phyloP scores from a whole-genome alignment of 2,329 filamentous ascomycete species.

The Aspergillus neoniger region DNA sequence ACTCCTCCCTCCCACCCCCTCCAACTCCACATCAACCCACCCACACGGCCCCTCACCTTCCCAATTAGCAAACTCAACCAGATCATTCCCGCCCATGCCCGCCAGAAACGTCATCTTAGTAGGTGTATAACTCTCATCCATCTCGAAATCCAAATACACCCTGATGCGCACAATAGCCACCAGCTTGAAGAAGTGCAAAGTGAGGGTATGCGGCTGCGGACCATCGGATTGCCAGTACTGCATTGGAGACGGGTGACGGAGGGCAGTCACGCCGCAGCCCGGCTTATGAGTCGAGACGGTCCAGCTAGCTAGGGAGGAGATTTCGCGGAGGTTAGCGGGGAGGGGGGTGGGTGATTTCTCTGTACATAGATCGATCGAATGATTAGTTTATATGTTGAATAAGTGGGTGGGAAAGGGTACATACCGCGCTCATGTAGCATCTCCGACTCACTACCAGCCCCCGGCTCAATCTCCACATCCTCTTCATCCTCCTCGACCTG shows the following conservation, averaged over 20 bases:
- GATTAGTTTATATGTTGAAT: background rate
- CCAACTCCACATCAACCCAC: conserved; percentile 83
- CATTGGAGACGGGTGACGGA: conserved; percentile 58
- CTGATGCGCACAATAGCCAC: conserved; percentile 54
- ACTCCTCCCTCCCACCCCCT: conserved; percentile 58
- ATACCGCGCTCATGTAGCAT: conserved; percentile 40
- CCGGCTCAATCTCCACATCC: conserved; percentile 9
- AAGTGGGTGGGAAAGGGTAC: background rate
- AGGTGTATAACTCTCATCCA: conserved; percentile 95
- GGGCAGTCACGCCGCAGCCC: conserved; percentile 61
- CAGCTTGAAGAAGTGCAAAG: conserved; percentile 63
- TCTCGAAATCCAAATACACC: conserved; percentile 76
- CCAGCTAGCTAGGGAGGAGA: conserved; percentile 67
- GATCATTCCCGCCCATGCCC: conserved; percentile 86
- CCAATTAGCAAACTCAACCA: conserved; percentile 84
- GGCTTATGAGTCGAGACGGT: conserved; percentile 65
- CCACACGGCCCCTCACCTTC: conserved; percentile 76
- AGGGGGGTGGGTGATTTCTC: conserved; percentile 41
- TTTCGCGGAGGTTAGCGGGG: conserved; percentile 57
- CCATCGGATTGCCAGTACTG: conserved; percentile 69
- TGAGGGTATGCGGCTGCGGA: conserved; percentile 64
- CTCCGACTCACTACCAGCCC: conserved; percentile 15
- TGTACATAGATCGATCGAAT: conserved; percentile 9
- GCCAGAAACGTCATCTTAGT: conserved; percentile 88
- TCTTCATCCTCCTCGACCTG: conserved; percentile 23